phyloP scores from a whole-genome alignment of 352 stramenopile genomes.

The Thalassiosira hispida region DNA sequence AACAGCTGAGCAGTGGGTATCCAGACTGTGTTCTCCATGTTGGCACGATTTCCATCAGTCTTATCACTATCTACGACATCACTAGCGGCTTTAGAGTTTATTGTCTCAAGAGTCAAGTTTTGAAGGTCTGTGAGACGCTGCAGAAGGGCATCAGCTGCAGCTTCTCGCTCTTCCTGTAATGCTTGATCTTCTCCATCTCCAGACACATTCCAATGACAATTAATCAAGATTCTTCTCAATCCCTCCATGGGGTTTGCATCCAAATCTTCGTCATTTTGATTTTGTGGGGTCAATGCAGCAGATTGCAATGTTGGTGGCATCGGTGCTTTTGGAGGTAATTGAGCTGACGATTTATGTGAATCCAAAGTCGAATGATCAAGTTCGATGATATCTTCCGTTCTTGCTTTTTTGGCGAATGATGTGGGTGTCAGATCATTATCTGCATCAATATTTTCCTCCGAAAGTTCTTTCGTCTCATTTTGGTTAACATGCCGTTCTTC shows the following conservation, averaged over 20 bases:
- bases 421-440: not conserved
- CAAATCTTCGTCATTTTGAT: not conserved
- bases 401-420: not conserved
- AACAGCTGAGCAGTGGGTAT: conserved; percentile 32
- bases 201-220: not conserved
- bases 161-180: conserved; percentile 10
- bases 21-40: conserved; percentile 25
- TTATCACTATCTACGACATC: not conserved
- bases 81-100: conserved; percentile 13
- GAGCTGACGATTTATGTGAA: not conserved
- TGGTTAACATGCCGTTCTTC: not conserved
- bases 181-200: not conserved
- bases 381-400: not conserved
- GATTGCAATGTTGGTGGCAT: not conserved
- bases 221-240: conserved; percentile 22
- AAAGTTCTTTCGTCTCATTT: conserved; percentile 1
- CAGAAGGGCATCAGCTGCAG: conserved; percentile 1
- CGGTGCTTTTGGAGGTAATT: not conserved
- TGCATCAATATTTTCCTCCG: not conserved
- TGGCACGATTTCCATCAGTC: conserved; percentile 1
- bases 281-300: not conserved
- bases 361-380: not conserved
- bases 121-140: conserved; percentile 22
- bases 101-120: conserved; percentile 13
- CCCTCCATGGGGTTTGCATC: conserved; percentile 9